A percentile compares a stretch with the other conserved stretches of the same genome.
Evolutionary conservation across 345 rosid species (phyloP).

Genomic region (Ceriops tagal): DNA sequence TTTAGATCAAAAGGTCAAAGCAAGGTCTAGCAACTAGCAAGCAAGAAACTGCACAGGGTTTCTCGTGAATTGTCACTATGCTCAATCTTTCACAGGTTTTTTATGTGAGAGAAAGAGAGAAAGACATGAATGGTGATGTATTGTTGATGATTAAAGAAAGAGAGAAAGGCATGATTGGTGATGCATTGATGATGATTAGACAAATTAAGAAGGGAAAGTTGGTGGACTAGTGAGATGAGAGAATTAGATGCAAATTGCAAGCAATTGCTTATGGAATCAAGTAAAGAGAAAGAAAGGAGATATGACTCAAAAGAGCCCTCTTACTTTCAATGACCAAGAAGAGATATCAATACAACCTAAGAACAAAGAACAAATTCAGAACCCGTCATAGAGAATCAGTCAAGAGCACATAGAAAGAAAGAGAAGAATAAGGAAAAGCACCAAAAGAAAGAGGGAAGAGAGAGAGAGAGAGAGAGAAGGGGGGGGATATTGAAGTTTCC

Average conservation of each 20-base stretch:
- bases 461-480: neutral
- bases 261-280: conserved; percentile 47
- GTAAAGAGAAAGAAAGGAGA: conserved; percentile 24
- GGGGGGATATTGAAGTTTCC: neutral
- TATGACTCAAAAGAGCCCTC: conserved; percentile 2
- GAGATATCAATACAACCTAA: conserved; percentile 10
- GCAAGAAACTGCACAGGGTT: conserved; percentile 8
- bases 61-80: neutral
- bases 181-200: neutral
- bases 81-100: neutral
- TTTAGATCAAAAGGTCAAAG: conserved; percentile 34
- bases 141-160: neutral
- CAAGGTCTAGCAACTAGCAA: conserved; percentile 2
- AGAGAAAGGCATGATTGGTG: conserved; percentile 9
- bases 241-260: conserved; percentile 75
- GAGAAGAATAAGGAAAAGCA: conserved; percentile 1
- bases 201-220: neutral
- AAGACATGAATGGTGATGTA: neutral
- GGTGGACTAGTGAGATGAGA: conserved; percentile 12
- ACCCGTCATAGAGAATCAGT: conserved; percentile 24
- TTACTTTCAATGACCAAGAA: conserved; percentile 14
- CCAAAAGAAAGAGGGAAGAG: neutral
- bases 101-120: conserved; percentile 14
- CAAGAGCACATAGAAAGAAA: conserved; percentile 8
- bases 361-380: conserved; percentile 24